These are phyloP conservation scores for Globisporangium polare DNA, from an alignment of 352 stramenopile genomes.

Conservation along the genomic window DNA sequence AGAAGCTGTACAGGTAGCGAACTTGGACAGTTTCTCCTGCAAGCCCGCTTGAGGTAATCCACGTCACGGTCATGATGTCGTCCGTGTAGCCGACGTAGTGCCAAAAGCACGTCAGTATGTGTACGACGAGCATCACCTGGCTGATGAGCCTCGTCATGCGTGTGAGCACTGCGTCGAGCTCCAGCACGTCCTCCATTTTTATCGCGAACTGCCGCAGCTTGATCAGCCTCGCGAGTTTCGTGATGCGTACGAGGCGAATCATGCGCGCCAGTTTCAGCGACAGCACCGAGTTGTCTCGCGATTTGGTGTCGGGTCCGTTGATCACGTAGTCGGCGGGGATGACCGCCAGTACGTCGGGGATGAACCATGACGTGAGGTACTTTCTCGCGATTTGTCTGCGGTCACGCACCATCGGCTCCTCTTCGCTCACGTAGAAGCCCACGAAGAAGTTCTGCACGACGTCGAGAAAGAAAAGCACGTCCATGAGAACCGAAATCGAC, in stretches of 20 bases:
- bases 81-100: conserved; percentile 55
- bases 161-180: conserved; percentile 59
- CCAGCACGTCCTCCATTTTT: conserved; percentile 65
- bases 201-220: conserved; percentile 68
- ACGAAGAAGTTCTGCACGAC: conserved; percentile 74
- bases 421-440: conserved; percentile 57
- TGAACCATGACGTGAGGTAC: conserved; percentile 60
- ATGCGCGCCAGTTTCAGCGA: conserved; percentile 68
- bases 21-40: conserved; percentile 22
- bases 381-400: conserved; percentile 38
- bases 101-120: conserved; percentile 80
- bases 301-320: conserved; percentile 5
- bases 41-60: conserved; percentile 34
- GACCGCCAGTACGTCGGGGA: conserved; percentile 44
- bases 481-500: conserved; percentile 25
- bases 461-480: conserved; percentile 62
- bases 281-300: conserved; percentile 36
- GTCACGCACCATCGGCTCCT: conserved; percentile 51
- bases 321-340: conserved; percentile 55
- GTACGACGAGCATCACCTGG: conserved; percentile 63
- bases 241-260: conserved; percentile 59
- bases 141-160: conserved; percentile 61
- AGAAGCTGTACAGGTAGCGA: conserved; percentile 79
- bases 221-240: conserved; percentile 64
- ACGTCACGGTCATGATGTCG: conserved; percentile 33